Percentiles rank a stretch among this genome's conserved stretches.
Evolutionary conservation across 129 eudicot species (phyloP).

Genomic region (Chrysanthemum lavandulifolium): DNA sequence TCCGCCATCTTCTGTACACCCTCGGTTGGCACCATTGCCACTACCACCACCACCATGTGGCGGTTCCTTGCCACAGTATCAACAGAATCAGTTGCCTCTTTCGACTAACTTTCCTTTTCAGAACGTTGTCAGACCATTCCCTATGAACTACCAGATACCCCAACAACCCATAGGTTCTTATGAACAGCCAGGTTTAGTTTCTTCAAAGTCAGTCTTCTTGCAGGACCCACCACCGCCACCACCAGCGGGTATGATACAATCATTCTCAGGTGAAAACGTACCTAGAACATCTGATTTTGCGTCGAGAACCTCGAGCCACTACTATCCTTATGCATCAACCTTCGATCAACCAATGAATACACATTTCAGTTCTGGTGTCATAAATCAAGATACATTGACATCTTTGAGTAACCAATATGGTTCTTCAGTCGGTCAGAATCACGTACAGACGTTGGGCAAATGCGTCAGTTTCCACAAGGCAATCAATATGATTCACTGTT

Average conservation of each 20-base stretch:
- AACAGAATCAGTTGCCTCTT: slow-evolving; percentile 44
- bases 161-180: slow-evolving; percentile 38
- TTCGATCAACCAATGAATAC: slow-evolving; percentile 65
- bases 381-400: slow-evolving; percentile 35
- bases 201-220: slow-evolving; percentile 20
- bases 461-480: slow-evolving; percentile 33
- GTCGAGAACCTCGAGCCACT: slow-evolving; percentile 53
- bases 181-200: slow-evolving; percentile 28
- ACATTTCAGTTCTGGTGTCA: slow-evolving; percentile 46
- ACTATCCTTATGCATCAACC: slow-evolving; percentile 81
- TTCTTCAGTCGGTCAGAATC: slow-evolving; percentile 31
- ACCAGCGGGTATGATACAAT: slow-evolving; percentile 27
- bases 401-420: slow-evolving; percentile 34
- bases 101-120: slow-evolving; percentile 39
- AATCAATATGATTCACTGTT: slow-evolving; percentile 83
- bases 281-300: slow-evolving; percentile 37
- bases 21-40: slow-evolving; percentile 57
- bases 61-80: slow-evolving; percentile 41
- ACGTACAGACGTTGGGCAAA: slow-evolving; percentile 39
- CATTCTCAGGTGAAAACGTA: slow-evolving; percentile 34
- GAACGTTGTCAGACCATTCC: slow-evolving; percentile 38
- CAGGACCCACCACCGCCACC: not conserved
- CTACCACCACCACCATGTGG: slow-evolving; percentile 50
- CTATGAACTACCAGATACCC: slow-evolving; percentile 31
- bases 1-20: slow-evolving; percentile 34